Conservation (phyloP, 2,329 filamentous ascomycete species). For the Cyclaneusma minus region DNA sequence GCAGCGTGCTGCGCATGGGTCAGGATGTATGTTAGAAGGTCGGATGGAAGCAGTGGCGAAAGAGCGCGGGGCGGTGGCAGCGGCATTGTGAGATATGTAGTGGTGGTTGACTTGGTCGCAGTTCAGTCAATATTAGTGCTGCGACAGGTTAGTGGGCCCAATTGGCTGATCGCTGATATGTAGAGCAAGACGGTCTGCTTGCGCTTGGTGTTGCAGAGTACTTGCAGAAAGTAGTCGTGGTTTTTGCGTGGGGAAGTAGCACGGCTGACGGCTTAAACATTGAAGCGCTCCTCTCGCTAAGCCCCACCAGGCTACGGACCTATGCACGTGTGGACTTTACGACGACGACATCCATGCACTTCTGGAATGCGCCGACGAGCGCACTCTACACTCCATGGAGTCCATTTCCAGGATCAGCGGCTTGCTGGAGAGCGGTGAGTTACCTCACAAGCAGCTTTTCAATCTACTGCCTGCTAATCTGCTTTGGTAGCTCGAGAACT, state of each 20-base stretch:
- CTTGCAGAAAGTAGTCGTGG: no score
- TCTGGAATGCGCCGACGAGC: not conserved
- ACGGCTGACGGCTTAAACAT: no score
- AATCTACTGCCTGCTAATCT: constrained; percentile 5
- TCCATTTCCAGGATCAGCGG: constrained; percentile 88
- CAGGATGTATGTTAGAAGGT: constrained; percentile 52
- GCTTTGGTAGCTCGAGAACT: constrained; percentile 66
- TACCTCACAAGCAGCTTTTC: constrained; percentile 2
- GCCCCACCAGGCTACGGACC: constrained; percentile 12
- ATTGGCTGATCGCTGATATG: constrained; percentile 1
- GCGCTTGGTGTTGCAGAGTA: no score
- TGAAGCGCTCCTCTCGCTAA: constrained; percentile 10
- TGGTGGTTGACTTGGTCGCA: no score
- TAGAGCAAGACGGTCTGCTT: no score
- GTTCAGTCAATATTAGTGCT: constrained; percentile 1
- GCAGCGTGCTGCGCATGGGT: constrained; percentile 32
- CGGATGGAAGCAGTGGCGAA: constrained; percentile 35
- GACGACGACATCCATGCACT: not conserved
- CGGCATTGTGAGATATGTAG: constrained; percentile 11
- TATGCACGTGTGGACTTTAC: constrained; percentile 1
- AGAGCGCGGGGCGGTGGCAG: constrained; percentile 25
- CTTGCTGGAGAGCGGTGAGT: constrained; percentile 82
- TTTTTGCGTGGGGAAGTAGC: no score
- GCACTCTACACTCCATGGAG: constrained; percentile 52
- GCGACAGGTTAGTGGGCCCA: not conserved